phyloP scores from a whole-genome alignment of 2,329 filamentous ascomycete genomes.

The Raffaelea arxii region DNA sequence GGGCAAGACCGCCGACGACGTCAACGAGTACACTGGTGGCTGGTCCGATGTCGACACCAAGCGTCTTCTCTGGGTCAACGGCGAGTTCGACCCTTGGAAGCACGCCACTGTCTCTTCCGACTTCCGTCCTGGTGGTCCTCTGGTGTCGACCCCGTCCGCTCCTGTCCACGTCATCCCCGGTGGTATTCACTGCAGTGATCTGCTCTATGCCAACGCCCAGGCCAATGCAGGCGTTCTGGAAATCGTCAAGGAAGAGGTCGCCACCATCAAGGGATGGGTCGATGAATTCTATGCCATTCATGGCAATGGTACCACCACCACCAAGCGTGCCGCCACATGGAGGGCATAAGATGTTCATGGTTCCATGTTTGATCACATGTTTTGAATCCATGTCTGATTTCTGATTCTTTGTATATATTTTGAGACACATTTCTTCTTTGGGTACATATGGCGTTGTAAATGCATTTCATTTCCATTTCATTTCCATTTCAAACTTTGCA shows the following conservation, averaged over 20 bases:
- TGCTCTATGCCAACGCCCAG: conserved; percentile 33
- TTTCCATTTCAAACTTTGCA: conserved; percentile 15
- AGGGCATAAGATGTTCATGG: too few species aligned
- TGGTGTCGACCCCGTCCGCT: conserved; percentile 21
- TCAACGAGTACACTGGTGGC: conserved; percentile 28
- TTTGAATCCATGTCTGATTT: too few species aligned
- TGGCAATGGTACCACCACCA: too few species aligned
- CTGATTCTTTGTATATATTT: not conserved
- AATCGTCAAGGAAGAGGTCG: conserved; percentile 40
- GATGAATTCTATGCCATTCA: conserved; percentile 34
- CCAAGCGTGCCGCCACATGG: too few species aligned
- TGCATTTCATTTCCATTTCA: not conserved
- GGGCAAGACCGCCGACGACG: conserved; percentile 22
- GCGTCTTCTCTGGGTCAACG: conserved; percentile 30
- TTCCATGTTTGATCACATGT: not conserved
- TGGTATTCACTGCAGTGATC: conserved; percentile 30
- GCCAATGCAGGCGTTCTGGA: conserved; percentile 38
- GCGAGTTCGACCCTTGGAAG: conserved; percentile 30
- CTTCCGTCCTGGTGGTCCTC: conserved; percentile 27
- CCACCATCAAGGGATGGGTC: conserved; percentile 44
- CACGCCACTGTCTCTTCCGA: conserved; percentile 27
- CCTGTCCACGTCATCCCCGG: conserved; percentile 25
- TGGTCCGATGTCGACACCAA: conserved; percentile 30
- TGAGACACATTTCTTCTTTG: conserved; percentile 3
- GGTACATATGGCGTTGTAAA: too few species aligned